Conservation (phyloP, 2,329 filamentous ascomycete genomes). For the Laburnicola sp. region DNA sequence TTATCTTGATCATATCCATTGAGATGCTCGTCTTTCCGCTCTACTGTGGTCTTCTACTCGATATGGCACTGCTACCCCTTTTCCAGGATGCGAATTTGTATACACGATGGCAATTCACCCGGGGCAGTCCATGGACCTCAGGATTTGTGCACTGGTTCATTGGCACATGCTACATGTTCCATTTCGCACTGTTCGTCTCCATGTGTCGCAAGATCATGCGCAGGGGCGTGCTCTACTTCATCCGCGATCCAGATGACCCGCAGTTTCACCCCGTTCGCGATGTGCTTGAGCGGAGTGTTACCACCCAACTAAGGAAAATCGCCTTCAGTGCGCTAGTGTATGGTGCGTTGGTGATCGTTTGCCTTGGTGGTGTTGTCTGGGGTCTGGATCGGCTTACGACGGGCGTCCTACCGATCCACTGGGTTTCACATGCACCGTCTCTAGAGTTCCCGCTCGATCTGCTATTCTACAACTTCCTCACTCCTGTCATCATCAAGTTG, state of each 20-base stretch:
- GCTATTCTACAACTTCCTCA: constrained; percentile 94
- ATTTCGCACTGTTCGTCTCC: constrained; percentile 96
- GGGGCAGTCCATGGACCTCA: constrained; percentile 80
- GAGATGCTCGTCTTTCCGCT: constrained; percentile 98
- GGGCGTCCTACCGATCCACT: constrained; percentile 83
- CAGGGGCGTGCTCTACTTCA: constrained; percentile 94
- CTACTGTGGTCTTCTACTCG: constrained; percentile 90
- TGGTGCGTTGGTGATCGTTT: constrained; percentile 87
- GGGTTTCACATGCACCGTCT: constrained; percentile 88
- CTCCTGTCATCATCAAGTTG: constrained; percentile 81
- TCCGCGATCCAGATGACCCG: constrained; percentile 95
- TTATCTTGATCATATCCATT: constrained; percentile 97
- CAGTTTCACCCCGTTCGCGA: constrained; percentile 98
- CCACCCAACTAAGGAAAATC: constrained; percentile 93
- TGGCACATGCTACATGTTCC: constrained; percentile 99
- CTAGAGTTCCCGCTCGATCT: constrained; percentile 94
- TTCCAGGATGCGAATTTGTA: constrained; percentile 80
- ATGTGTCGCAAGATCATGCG: constrained; percentile 99
- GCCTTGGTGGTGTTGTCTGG: constrained; percentile 95
- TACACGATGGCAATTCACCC: constrained; percentile 77
- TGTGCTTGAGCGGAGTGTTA: constrained; percentile 88
- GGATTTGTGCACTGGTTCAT: constrained; percentile 99
- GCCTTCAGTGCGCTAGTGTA: constrained; percentile 95
- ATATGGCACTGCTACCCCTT: constrained; percentile 83
- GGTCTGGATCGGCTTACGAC: constrained; percentile 70